Percentiles rank a stretch among this genome's conserved stretches.
phyloP scores from a whole-genome alignment of 805 yeast genomes.

The Zygosaccharomyces bailii region DNA sequence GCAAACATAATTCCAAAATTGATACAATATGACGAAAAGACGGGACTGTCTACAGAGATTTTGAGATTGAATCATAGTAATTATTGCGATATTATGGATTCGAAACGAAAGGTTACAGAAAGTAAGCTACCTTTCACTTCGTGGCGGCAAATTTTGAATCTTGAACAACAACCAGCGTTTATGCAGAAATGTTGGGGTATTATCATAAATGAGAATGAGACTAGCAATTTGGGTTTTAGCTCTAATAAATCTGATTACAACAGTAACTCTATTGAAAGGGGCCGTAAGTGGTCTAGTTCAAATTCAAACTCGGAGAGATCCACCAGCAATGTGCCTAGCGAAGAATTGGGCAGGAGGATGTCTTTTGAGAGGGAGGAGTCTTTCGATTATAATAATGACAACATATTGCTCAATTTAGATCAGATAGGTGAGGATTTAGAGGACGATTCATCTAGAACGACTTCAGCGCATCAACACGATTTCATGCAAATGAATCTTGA shows the following conservation, averaged over 20 bases:
- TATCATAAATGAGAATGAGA: not conserved
- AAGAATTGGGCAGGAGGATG: constrained; percentile 29
- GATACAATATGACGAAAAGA: constrained; percentile 24
- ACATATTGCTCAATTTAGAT: constrained; percentile 25
- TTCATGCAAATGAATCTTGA: constrained; percentile 25
- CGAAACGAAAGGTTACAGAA: not conserved
- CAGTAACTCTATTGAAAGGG: constrained; percentile 21
- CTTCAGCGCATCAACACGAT: constrained; percentile 11
- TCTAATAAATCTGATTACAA: not conserved
- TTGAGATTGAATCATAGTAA: constrained; percentile 24
- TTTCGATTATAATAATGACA: constrained; percentile 9
- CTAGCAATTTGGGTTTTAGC: not conserved
- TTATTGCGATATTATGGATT: constrained; percentile 24
- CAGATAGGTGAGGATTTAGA: constrained; percentile 34
- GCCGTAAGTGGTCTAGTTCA: constrained; percentile 21
- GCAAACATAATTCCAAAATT: not conserved
- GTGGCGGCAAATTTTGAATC: constrained; percentile 11
- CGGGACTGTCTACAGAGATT: constrained; percentile 26
- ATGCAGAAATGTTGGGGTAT: constrained; percentile 20
- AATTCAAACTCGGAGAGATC: constrained; percentile 20
- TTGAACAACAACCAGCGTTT: constrained; percentile 11
- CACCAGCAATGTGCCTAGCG: constrained; percentile 25
- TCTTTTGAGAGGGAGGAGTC: constrained; percentile 10
- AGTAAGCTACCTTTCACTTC: not conserved
- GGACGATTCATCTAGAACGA: constrained; percentile 12